A percentile compares a stretch with the other conserved stretches of the same genome.
Conservation (phyloP, 345 rosid species). For the Fremontodendron californicum region DNA sequence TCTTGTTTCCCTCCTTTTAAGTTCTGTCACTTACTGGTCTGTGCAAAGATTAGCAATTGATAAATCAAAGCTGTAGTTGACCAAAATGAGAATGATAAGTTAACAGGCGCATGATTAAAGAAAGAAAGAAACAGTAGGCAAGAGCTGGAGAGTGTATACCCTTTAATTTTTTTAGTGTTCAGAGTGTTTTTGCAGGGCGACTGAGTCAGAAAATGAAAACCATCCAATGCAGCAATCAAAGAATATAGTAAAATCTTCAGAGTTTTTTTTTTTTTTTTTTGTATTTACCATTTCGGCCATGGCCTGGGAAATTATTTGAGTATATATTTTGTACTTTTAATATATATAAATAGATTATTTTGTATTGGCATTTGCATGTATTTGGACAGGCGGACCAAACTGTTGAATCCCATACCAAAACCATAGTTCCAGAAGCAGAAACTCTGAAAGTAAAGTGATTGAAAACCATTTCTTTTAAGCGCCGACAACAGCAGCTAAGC, state of each 20-base stretch:
- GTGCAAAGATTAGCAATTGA: neutral
- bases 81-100: too few relatives aligned
- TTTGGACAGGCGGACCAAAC: neutral
- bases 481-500: neutral
- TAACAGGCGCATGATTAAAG: neutral
- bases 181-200: neutral
- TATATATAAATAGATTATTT: too few relatives aligned
- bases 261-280: too few relatives aligned
- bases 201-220: neutral
- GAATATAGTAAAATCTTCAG: neutral
- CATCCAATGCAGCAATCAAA: neutral
- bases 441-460: neutral
- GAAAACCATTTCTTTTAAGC: neutral
- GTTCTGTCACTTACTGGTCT: neutral
- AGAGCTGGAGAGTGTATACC: too few relatives aligned
- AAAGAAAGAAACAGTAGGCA: neutral
- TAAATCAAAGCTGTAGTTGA: neutral
- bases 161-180: neutral
- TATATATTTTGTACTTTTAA: too few relatives aligned
- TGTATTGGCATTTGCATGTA: neutral
- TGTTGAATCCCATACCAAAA: neutral
- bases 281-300: neutral
- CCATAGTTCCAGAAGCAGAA: neutral
- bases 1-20: neutral
- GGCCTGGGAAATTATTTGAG: neutral